Base-by-base conservation (phyloP, 2,329 filamentous ascomycete genomes). In the Xylaria sp. region DNA sequence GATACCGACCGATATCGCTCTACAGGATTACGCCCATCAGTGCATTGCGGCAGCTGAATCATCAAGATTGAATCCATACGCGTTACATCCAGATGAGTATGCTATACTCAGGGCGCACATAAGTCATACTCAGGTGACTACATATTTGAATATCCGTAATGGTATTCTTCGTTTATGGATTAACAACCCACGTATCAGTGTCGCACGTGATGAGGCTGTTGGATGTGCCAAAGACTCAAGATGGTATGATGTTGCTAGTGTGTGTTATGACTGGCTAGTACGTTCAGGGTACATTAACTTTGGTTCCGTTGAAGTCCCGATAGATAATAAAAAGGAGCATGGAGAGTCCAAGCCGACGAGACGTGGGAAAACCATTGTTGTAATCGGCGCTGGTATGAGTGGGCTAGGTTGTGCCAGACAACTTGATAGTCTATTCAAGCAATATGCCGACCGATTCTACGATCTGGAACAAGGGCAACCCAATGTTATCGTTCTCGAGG, bases 241-340 rank as follows among this genome's bases (percentile, higher is more conserved):
- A 63, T 98, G 94, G 90, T 97, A 97, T 79, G 91, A 93, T 68
- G 88, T 95, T 54, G 94, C 96, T 10, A 93, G 90, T 72, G 87
- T 97, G 65, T 96, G 94, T 72, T 97, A 96, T 77, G 90, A 97
- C 79, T 99, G 95, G 95, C 87, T 99, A 20, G 85, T 94, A 65
- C 90, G 95, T 68, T 89, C 92, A 72, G 96, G 96, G 23, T 97
- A 97, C 79, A 97, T 99, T 83, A 99, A 99, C 79, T 97, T 94
- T 79, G 96, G 97, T 17, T 98, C 96, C 79, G 87, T 96, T 2
- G 89, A 94, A 76, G 82, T 94, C n/a, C 87, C 88, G 42, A 78
- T 81, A 54, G 83, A 80, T 26, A 80, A 80, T 26, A 80, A 78
- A 76, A 82, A 76, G 72, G 79, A 74, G 71, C 74, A 69, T 77